Evolutionary conservation across 2,329 filamentous ascomycete genomes (phyloP).

Genomic region (Penicillium sp.): DNA sequence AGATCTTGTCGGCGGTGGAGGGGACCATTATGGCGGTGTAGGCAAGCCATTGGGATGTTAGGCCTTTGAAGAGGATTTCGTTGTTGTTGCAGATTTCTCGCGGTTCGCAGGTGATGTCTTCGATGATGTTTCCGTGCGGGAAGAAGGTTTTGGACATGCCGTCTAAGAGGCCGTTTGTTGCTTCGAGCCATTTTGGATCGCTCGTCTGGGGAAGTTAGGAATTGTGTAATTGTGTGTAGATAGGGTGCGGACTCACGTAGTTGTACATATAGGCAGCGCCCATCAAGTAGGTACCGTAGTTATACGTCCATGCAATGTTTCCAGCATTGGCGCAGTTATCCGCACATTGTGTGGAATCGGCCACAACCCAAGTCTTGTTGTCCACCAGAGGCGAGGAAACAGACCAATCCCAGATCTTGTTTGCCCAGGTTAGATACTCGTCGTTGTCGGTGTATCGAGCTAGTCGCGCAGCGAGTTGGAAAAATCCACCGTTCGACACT

Average conservation of each 20-base stretch:
- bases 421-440: slow-evolving; percentile 61
- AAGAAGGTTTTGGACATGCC: slow-evolving; percentile 50
- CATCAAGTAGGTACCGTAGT: slow-evolving; percentile 55
- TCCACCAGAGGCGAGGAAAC: slow-evolving; percentile 55
- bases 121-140: slow-evolving; percentile 41
- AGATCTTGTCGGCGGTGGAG: slow-evolving; percentile 51
- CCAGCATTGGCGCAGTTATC: slow-evolving; percentile 57
- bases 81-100: slow-evolving; percentile 58
- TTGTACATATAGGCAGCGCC: slow-evolving; percentile 68
- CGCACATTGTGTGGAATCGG: slow-evolving; percentile 58
- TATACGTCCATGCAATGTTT: slow-evolving; percentile 63
- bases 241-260: slow-evolving; percentile 37
- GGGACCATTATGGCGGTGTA: slow-evolving; percentile 60
- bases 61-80: slow-evolving; percentile 69
- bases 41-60: slow-evolving; percentile 62
- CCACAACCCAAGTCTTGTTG: slow-evolving; percentile 56
- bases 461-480: slow-evolving; percentile 72
- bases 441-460: slow-evolving; percentile 61
- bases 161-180: slow-evolving; percentile 54
- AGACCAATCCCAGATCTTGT: slow-evolving; percentile 61
- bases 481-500: slow-evolving; percentile 76
- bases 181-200: slow-evolving; percentile 51
- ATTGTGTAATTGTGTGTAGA: no score
- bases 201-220: slow-evolving; percentile 35
- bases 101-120: slow-evolving; percentile 48